These are phyloP conservation scores for Verticillium albo-atrum DNA, from an alignment of 2,329 filamentous ascomycete genomes.

Conservation along the genomic window DNA sequence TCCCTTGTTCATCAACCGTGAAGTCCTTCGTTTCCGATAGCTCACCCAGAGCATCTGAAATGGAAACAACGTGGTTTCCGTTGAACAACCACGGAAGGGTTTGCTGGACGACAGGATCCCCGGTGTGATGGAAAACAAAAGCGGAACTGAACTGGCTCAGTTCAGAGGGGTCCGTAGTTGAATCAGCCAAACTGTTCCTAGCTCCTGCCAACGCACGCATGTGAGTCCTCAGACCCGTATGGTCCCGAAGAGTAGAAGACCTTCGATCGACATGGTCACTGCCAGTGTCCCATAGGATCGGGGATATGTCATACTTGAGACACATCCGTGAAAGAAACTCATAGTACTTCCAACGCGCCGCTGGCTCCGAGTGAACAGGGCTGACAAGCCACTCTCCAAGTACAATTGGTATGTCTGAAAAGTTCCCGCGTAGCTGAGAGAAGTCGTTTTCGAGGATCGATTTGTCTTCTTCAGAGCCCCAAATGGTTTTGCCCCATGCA, in stretches of 20 bases:
- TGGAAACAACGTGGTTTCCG: conserved; percentile 39
- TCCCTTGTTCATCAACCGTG: no score
- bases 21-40: no score
- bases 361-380: conserved; percentile 44
- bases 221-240: conserved; percentile 41
- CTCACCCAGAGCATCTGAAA: no score
- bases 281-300: conserved; percentile 57
- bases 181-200: conserved; percentile 43
- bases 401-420: conserved; percentile 49
- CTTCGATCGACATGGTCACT: conserved; percentile 48
- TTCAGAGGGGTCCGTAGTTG: conserved; percentile 41
- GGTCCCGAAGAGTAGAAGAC: conserved; percentile 44
- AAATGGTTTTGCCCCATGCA: conserved; percentile 56
- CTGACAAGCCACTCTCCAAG: conserved; percentile 52
- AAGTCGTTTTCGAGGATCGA: conserved; percentile 43
- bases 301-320: conserved; percentile 41
- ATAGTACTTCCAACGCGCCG: conserved; percentile 53
- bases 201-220: conserved; percentile 35
- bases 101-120: conserved; percentile 34
- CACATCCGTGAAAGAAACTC: conserved; percentile 47
- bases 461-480: conserved; percentile 54
- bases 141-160: conserved; percentile 45
- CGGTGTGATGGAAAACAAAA: conserved; percentile 49
- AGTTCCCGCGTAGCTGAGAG: conserved; percentile 45
- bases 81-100: conserved; percentile 47